These are phyloP conservation scores for Chaetomium strumarium DNA, from an alignment of 2,329 filamentous ascomycete species.

Conservation along the genomic window DNA sequence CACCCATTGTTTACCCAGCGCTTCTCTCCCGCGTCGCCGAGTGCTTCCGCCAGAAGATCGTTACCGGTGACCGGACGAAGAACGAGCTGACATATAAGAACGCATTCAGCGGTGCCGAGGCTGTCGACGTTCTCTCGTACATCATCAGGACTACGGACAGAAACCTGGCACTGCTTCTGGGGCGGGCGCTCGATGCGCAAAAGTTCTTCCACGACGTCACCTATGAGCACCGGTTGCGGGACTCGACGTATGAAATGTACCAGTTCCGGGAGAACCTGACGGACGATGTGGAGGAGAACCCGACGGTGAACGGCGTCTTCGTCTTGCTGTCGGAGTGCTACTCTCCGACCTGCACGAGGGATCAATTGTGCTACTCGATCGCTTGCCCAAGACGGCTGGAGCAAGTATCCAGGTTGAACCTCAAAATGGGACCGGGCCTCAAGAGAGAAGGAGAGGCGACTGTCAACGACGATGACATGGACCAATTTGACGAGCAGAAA, in stretches of 20 bases:
- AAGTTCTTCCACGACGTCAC: constrained; percentile 99
- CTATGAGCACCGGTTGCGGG: constrained; percentile 90
- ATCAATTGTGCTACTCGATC: constrained; percentile 96
- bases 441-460: constrained; percentile 55
- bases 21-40: constrained; percentile 89
- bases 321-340: constrained; percentile 96
- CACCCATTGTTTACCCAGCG: constrained; percentile 89
- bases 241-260: constrained; percentile 92
- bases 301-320: constrained; percentile 85
- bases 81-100: constrained; percentile 97
- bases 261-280: constrained; percentile 92
- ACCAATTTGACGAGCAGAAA: constrained; percentile 91
- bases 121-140: constrained; percentile 89
- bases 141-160: constrained; percentile 97
- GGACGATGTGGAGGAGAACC: constrained; percentile 69
- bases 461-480: constrained; percentile 70
- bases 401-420: constrained; percentile 87
- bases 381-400: constrained; percentile 89
- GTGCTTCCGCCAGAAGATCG: constrained; percentile 84
- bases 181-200: constrained; percentile 88
- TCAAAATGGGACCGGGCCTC: constrained; percentile 86
- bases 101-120: constrained; percentile 91
- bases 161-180: constrained; percentile 85
- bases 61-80: constrained; percentile 82
- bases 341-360: constrained; percentile 91